Percentiles rank a stretch among this genome's conserved stretches.
Evolutionary conservation across 345 rosid genomes (phyloP).

Genomic region (Heritiera littoralis): DNA sequence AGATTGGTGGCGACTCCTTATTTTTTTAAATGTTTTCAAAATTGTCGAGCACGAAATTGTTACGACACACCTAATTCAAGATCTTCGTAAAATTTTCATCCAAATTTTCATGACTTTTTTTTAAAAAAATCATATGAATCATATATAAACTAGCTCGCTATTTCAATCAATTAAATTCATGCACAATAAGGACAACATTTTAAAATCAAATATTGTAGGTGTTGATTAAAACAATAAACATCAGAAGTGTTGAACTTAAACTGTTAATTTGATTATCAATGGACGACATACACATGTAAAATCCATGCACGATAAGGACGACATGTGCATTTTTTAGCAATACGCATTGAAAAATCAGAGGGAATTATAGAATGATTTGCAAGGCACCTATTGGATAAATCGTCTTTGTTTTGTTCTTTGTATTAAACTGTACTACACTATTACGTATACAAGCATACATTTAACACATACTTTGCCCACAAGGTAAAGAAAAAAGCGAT

Average conservation of each 20-base stretch:
- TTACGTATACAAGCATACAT: not conserved
- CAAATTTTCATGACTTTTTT: not conserved
- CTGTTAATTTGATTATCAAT: not conserved
- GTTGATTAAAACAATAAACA: too few species aligned
- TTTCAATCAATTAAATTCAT: not conserved
- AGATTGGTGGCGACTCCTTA: too few species aligned
- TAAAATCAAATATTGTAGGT: not conserved
- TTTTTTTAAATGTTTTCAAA: too few species aligned
- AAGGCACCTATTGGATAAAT: conserved; percentile 2
- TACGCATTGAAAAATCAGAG: too few species aligned
- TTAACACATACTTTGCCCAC: conserved; percentile 20
- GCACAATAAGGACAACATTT: not conserved
- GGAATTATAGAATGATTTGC: conserved; percentile 10
- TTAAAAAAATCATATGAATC: not conserved
- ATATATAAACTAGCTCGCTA: not conserved
- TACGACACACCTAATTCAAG: not conserved
- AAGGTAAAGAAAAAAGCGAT: conserved; percentile 25
- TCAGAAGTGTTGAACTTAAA: too few species aligned
- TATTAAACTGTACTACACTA: not conserved
- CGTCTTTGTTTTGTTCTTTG: too few species aligned
- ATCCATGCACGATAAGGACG: not conserved
- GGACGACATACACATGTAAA: not conserved
- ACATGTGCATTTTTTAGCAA: not conserved
- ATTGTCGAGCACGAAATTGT: too few species aligned
- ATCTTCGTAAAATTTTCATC: not conserved